Conservation (phyloP, 1,284 basidiomycete species). For the Apiotrichum siamense region DNA sequence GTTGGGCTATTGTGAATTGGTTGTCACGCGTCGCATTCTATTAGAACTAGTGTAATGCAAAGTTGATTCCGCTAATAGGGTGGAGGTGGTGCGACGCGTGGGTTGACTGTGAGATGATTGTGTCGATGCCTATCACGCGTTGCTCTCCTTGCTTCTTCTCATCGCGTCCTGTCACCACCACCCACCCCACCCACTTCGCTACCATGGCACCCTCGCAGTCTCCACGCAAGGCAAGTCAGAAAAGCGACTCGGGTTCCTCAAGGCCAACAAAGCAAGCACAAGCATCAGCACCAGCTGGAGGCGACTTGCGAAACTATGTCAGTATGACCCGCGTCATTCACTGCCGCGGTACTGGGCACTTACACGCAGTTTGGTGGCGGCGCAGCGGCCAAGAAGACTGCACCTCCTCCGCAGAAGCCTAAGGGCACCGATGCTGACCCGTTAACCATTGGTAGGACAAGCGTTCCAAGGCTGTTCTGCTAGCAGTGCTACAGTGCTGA, state of each 20-base stretch:
- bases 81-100: too few relatives aligned
- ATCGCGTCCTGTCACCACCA: not conserved
- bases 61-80: slow-evolving; percentile 1
- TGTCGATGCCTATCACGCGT: slow-evolving; percentile 1
- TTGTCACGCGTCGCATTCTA: not conserved
- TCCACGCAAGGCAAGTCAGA: slow-evolving; percentile 14
- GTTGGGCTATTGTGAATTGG: too few relatives aligned
- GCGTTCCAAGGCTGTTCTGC: too few relatives aligned
- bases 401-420: not conserved
- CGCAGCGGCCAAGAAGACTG: slow-evolving; percentile 22
- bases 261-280: not conserved
- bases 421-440: slow-evolving; percentile 5
- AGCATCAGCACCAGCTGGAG: slow-evolving; percentile 9
- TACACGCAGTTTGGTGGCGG: slow-evolving; percentile 16
- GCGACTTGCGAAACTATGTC: slow-evolving; percentile 29
- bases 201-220: slow-evolving; percentile 8
- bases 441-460: slow-evolving; percentile 6
- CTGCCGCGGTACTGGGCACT: not conserved
- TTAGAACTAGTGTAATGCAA: not conserved
- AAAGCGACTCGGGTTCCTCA: not conserved
- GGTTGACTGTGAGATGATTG: slow-evolving; percentile 15
- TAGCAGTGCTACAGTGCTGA: not conserved
- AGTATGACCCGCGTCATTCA: not conserved
- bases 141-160: not conserved
- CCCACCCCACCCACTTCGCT: not conserved